A percentile compares a stretch with the other conserved stretches of the same genome.
Evolutionary conservation across 108 stramenopile species (phyloP).

Genomic region (Skeletonema tropicum): DNA sequence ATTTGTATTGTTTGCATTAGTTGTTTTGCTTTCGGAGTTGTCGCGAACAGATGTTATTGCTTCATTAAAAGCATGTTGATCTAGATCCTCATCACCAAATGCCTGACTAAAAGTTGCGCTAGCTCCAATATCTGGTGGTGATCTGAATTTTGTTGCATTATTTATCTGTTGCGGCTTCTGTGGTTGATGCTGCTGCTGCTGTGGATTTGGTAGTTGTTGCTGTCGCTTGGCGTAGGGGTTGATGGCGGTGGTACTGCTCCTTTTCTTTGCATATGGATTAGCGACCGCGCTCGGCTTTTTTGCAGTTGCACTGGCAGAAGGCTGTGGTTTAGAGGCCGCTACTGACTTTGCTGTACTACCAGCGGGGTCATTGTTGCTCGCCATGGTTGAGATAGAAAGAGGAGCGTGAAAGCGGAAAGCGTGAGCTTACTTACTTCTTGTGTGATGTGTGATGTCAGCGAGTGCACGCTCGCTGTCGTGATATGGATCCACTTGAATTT

Average conservation of each 20-base stretch:
- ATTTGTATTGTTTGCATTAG: neutral
- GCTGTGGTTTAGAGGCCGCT: neutral
- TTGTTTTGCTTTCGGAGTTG: slow-evolving; percentile 8
- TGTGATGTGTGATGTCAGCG: no score
- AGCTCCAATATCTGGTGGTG: slow-evolving; percentile 22
- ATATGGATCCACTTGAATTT: no score
- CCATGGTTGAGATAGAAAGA: neutral
- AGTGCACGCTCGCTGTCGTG: no score
- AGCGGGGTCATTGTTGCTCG: neutral
- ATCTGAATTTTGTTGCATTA: neutral
- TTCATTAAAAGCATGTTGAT: slow-evolving; percentile 52
- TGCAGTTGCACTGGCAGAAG: neutral
- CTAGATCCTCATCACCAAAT: slow-evolving; percentile 47
- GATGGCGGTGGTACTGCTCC: slow-evolving; percentile 11
- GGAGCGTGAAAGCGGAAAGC: no score
- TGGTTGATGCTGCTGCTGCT: no score
- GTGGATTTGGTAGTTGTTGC: neutral
- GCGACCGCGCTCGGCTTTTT: neutral
- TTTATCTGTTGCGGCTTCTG: neutral
- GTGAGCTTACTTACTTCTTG: no score
- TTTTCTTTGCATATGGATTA: slow-evolving; percentile 46
- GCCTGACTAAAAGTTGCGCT: slow-evolving; percentile 62
- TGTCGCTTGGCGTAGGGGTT: neutral
- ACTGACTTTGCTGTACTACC: neutral
- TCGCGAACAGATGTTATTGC: slow-evolving; percentile 4